Evolutionary conservation across 495 filamentous ascomycete species (phyloP), one percentile per base, ranked within the genome.

Genomic region (Xanthoparmelia taractica): DNA sequence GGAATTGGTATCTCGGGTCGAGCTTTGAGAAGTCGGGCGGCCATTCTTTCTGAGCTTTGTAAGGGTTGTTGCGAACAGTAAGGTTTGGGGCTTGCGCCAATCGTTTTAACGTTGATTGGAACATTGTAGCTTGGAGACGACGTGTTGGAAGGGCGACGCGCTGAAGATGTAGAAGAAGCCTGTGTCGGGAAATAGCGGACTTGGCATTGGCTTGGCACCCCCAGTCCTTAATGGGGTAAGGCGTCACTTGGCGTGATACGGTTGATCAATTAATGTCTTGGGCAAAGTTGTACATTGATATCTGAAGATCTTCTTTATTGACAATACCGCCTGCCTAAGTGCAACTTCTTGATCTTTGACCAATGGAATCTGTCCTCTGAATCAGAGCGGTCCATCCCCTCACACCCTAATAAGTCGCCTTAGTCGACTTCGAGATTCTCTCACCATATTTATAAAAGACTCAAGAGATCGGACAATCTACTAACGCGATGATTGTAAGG

Each of bases 1-100:
- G 83, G 75, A 97, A 94, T 72, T 97, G 88, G 68, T 97, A 86
- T 71, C 88, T 91, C 20, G 77, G 74, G 7, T 86, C 84, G 57
- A 99, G 82, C 70, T 89, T 87, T 57, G 77, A 76, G 79, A 97
- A 91, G 73, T 97, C 91, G 3, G 94, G 94, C 27, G 94, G 94
- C 95, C 95, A 99, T 73, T 84, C 74, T 64, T 86, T 87, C 73
- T 92, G 90, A n/a, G 90, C 87, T 72, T 84, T 85, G 81, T 88
- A 92, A 2, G 77, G 82, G 66, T 82, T 86, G 65, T 69, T 60
- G 23, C 37, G 57, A 37, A 50, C 59, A 23, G 59, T 59, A 33
- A 60, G 38, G n/a, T 38, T 31, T n/a, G 59, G n/a, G 40, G 59
- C 33, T 57, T 57, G 29, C 23, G 40, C 50, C n/a, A 65, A 33